phyloP scores from a whole-genome alignment of 768 basidiomycete species.

The Phylloporus scabripes region DNA sequence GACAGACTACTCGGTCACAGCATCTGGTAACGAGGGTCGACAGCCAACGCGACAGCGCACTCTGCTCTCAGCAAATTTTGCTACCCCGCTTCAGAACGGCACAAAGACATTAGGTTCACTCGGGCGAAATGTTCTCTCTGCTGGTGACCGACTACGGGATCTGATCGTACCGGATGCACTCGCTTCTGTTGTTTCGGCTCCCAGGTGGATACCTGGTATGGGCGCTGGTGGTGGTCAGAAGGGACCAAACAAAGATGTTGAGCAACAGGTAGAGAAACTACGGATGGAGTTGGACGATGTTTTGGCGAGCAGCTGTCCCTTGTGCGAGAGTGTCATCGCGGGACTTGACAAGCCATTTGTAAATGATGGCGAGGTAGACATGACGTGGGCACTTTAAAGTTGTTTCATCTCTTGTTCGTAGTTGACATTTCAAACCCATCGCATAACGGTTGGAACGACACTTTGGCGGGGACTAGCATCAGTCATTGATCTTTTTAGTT shows the following conservation, averaged over 20 bases:
- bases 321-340: slow-evolving; percentile 86
- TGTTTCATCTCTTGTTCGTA: background rate
- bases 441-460: background rate
- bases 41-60: slow-evolving; percentile 55
- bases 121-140: slow-evolving; percentile 77
- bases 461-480: slow-evolving; percentile 17
- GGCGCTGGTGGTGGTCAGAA: slow-evolving; percentile 44
- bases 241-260: slow-evolving; percentile 41
- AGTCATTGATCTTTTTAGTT: slow-evolving; percentile 78
- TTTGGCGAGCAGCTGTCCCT: slow-evolving; percentile 82
- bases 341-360: slow-evolving; percentile 87
- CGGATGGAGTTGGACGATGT: slow-evolving; percentile 84
- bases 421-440: background rate
- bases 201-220: slow-evolving; percentile 72
- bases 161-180: slow-evolving; percentile 93
- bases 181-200: slow-evolving; percentile 74
- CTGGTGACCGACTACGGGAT: slow-evolving; percentile 85
- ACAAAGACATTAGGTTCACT: slow-evolving; percentile 61
- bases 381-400: slow-evolving; percentile 64
- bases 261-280: slow-evolving; percentile 65
- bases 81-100: slow-evolving; percentile 54
- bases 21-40: slow-evolving; percentile 33
- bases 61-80: slow-evolving; percentile 71
- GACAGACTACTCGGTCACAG: slow-evolving; percentile 31
- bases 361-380: slow-evolving; percentile 68